Percentiles rank a stretch among this genome's conserved stretches.
phyloP scores from a whole-genome alignment of 106 monocot species.

The Platanthera zijinensis region DNA sequence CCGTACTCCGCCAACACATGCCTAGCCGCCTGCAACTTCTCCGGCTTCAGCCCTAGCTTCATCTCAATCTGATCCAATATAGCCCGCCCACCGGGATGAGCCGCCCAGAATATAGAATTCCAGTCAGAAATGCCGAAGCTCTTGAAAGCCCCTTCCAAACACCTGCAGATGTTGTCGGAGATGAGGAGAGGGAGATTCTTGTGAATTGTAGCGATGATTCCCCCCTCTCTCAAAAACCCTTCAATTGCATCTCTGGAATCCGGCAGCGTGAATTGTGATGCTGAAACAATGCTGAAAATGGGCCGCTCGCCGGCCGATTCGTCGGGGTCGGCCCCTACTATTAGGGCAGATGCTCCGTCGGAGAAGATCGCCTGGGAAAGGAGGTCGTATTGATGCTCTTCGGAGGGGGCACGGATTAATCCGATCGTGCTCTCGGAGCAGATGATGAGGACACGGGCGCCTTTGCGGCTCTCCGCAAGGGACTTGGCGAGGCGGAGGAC shows the following conservation, averaged over 20 bases:
- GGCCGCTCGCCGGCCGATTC: background rate
- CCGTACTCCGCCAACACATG: slow-evolving; percentile 19
- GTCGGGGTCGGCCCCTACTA: slow-evolving; percentile 7
- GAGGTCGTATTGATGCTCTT: background rate
- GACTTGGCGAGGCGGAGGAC: slow-evolving; percentile 11
- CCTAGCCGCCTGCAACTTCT: slow-evolving; percentile 9
- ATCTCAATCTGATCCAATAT: slow-evolving; percentile 21
- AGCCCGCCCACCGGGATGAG: slow-evolving; percentile 19
- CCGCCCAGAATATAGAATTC: slow-evolving; percentile 14
- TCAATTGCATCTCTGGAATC: slow-evolving; percentile 3
- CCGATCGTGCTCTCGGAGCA: slow-evolving; percentile 3
- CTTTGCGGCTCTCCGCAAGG: slow-evolving; percentile 6
- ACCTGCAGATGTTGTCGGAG: background rate
- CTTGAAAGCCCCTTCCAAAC: background rate
- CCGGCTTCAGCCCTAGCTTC: slow-evolving; percentile 3
- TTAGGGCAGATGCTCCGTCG: slow-evolving; percentile 3
- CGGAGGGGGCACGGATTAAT: slow-evolving; percentile 4
- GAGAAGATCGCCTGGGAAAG: slow-evolving; percentile 9
- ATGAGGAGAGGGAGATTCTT: slow-evolving; percentile 9
- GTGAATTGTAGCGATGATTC: background rate
- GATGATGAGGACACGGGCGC: slow-evolving; percentile 6
- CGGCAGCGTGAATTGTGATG: background rate
- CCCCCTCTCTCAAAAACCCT: background rate
- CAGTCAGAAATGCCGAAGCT: background rate
- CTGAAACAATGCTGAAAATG: slow-evolving; percentile 6